These are phyloP conservation scores for Medicago ruthenica DNA, from an alignment of 306 rosid species.

Conservation along the genomic window DNA sequence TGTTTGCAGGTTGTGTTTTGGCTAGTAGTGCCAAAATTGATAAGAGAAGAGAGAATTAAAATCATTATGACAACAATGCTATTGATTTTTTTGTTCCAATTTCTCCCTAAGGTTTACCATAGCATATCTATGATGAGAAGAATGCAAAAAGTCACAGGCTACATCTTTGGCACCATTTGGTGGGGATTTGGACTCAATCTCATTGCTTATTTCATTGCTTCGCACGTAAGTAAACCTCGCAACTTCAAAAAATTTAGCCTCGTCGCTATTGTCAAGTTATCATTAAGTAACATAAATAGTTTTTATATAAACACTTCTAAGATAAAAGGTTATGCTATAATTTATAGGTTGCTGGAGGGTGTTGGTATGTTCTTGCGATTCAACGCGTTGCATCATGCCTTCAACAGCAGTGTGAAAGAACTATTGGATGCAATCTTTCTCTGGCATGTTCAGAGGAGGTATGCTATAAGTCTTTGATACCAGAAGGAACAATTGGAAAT, in stretches of 20 bases:
- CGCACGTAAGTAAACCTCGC: slow-evolving; percentile 69
- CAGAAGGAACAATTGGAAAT: slow-evolving; percentile 36
- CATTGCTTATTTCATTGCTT: slow-evolving; percentile 96
- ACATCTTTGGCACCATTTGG: slow-evolving; percentile 98
- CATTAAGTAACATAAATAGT: neutral
- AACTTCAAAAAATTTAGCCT: slow-evolving; percentile 5
- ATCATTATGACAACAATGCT: slow-evolving; percentile 89
- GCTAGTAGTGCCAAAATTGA: slow-evolving; percentile 81
- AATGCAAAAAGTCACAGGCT: slow-evolving; percentile 98
- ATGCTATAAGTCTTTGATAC: slow-evolving; percentile 65
- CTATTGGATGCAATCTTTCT: slow-evolving; percentile 65
- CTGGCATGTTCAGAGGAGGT: slow-evolving; percentile 82
- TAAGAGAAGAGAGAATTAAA: slow-evolving; percentile 89
- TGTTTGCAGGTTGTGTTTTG: slow-evolving; percentile 87
- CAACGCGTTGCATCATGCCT: slow-evolving; percentile 94
- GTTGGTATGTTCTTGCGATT: slow-evolving; percentile 99
- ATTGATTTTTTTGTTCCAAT: slow-evolving; percentile 85
- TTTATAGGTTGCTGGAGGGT: slow-evolving; percentile 94
- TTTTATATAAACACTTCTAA: neutral
- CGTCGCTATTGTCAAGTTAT: neutral
- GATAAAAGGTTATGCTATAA: neutral
- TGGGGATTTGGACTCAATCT: slow-evolving; percentile 99
- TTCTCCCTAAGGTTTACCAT: slow-evolving; percentile 96
- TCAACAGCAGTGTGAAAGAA: slow-evolving; percentile 71
- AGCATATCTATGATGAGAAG: slow-evolving; percentile 89